Evolutionary conservation across 2,329 filamentous ascomycete species (phyloP), one percentile per base, ranked within the genome.

Genomic region (Talaromyces sp.): DNA sequence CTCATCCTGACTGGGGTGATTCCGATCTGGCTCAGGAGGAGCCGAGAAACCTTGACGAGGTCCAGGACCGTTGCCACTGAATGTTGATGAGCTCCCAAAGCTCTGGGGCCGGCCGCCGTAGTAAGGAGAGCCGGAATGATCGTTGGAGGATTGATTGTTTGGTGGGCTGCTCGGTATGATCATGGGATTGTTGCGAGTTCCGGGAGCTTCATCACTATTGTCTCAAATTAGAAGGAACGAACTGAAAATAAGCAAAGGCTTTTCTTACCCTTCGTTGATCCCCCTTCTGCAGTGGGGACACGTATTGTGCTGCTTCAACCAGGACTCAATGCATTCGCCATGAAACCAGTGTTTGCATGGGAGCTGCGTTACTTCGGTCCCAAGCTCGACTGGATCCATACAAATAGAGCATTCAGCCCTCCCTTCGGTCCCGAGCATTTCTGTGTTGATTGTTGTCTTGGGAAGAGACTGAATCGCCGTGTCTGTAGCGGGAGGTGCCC

Each of bases 311-410:
- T 96, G 90, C 68, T 85, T 86, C 57, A 98, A 78, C 94, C 94
- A 98, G 56, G 90, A 82, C 28, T 87, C 83, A 36, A 95, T 90
- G 69, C 94, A 98, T 30, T 85, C 81, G 62, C 88, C 88, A 70
- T 97, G 94, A 73, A 96, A 98, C 91, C 92, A 96, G 72, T 99
- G 95, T 63, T 87, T 89, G 77, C 95, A 99, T 0, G 92, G 92
- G 57, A 99, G 77, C 53, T 88, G 83, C 0, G 90, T 85, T 5
- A 94, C 91, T 71, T 90, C 87, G 33, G 90, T 87, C 10, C 87
- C 89, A 40, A 90, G 71, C 30, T 85, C 82, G 64, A 96, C 88
- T 31, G 90, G 85, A 60, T 97, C 92, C 80, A 98, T 96, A 76
- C 95, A 99, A 62, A 99, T 96, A 40, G 91, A 93, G 74, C 95